Base-by-base conservation (phyloP, 2,329 filamentous ascomycete genomes). In the Diaporthe helianthi region DNA sequence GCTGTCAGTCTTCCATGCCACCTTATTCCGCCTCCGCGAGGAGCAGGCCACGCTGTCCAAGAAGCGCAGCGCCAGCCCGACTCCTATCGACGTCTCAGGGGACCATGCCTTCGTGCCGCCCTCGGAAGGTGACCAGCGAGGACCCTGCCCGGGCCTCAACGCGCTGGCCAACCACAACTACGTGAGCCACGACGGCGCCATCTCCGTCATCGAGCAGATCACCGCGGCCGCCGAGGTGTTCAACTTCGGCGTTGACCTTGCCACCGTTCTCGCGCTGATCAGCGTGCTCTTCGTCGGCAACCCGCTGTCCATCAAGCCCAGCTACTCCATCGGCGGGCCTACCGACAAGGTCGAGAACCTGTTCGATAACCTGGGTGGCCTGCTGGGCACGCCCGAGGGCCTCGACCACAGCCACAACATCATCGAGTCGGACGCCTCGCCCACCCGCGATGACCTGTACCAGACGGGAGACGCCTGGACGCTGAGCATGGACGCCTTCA, bases 211-310 rank as follows among this genome's bases (percentile, higher is more conserved):
- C 24, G 68, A 76, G 51, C 58, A 65, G 46, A 38, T 67, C 49
- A 55, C 36, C 0, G 65, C 29, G 29, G 65, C 63, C 65, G 67
- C 70, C 52, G 10, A 63, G 80, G 83, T 83, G 2, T 84, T 79
- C 68, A 81, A 81, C 17, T 85, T 84, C 82, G 80, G 79, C 17
- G 58, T 79, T 24, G 81, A 83, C 67, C 73, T 83, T 8, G 78
- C 74, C 13, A 76, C 77, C 4, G 73, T 83, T 36, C 78, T 83
- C 8, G 78, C 79, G 47, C 73, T 82, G 4, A 81, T 83, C 77
- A 82, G 81, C 38, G 81, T 81, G 17, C 78, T 84, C 36, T 82
- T 78, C 76, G 79, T 78, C 44, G 82, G 82, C 3, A 79, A 83
- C 64, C 80, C 79, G 58, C 81, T 60, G 36, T 60, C 55, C 36